phyloP scores from a whole-genome alignment of 805 yeast genomes.

The Candida incommunis region DNA sequence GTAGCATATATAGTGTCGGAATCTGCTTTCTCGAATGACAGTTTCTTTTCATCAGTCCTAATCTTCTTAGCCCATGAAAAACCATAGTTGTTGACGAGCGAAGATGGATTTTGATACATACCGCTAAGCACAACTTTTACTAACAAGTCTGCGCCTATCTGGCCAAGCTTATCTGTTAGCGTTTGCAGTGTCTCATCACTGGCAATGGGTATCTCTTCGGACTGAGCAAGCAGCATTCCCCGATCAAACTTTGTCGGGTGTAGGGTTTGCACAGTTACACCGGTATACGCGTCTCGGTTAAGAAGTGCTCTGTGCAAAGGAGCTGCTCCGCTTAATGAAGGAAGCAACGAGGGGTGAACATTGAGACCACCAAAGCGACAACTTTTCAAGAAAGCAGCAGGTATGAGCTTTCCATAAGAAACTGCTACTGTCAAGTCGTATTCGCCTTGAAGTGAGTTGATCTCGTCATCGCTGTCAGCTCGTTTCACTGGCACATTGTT shows the following conservation, averaged over 20 bases:
- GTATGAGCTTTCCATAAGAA: conserved; percentile 77
- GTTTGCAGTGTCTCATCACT: not conserved
- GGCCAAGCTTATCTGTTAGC: not conserved
- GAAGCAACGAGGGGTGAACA: conserved; percentile 85
- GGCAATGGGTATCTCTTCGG: not conserved
- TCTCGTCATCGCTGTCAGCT: not conserved
- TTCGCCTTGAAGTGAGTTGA: not conserved
- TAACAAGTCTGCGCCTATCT: not conserved
- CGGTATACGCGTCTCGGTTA: conserved; percentile 48
- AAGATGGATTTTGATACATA: not conserved
- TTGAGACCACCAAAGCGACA: conserved; percentile 61
- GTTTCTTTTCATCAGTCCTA: not conserved
- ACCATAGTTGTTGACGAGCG: not conserved
- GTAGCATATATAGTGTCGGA: not conserved
- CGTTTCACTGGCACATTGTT: not conserved
- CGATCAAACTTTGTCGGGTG: conserved; percentile 79
- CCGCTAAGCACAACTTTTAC: not conserved
- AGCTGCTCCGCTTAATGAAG: conserved; percentile 71
- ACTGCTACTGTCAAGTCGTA: conserved; percentile 70
- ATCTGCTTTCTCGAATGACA: not conserved
- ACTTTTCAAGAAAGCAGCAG: conserved; percentile 35
- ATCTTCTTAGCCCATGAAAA: not conserved
- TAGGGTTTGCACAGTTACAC: conserved; percentile 79
- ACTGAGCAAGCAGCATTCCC: conserved; percentile 42
- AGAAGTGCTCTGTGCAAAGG: conserved; percentile 74